A percentile compares a stretch with the other conserved stretches of the same genome.
These are phyloP conservation scores for Tricholoma furcatifolium DNA, from an alignment of 768 basidiomycete genomes.

Conservation along the genomic window DNA sequence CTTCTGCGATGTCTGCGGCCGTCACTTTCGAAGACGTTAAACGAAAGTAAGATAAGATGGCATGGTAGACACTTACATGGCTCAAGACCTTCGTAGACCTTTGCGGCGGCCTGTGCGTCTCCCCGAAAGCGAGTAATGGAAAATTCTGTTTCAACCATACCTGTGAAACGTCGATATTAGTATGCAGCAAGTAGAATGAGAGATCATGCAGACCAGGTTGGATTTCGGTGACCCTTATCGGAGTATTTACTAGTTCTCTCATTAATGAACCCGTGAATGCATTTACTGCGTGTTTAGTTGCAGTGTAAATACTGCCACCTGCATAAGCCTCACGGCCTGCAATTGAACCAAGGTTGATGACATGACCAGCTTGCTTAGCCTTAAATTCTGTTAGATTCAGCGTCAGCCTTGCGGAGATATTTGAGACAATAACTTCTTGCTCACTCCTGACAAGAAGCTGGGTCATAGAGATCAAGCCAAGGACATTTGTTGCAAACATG, in stretches of 20 bases:
- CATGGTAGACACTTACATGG: constrained; percentile 58
- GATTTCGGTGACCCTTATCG: constrained; percentile 92
- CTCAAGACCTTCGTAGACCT: constrained; percentile 87
- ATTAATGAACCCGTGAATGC: constrained; percentile 84
- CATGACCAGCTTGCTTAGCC: constrained; percentile 71
- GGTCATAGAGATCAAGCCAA: constrained; percentile 82
- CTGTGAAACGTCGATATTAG: constrained; percentile 27
- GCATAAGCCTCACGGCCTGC: constrained; percentile 87
- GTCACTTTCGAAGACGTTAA: constrained; percentile 49
- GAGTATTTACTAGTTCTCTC: constrained; percentile 88
- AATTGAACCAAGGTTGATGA: constrained; percentile 95
- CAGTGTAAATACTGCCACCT: constrained; percentile 91
- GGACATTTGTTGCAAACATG: constrained; percentile 81
- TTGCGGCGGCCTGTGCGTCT: constrained; percentile 76
- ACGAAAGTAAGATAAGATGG: not conserved
- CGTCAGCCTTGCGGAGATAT: not conserved
- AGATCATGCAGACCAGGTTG: constrained; percentile 65
- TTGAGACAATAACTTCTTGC: not conserved
- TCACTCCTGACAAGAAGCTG: constrained; percentile 67
- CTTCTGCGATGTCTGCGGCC: constrained; percentile 90
- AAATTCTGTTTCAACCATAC: constrained; percentile 92
- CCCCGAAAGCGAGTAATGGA: constrained; percentile 89
- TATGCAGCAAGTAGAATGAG: constrained; percentile 10
- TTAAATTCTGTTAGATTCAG: constrained; percentile 65
- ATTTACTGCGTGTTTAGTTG: constrained; percentile 83